Base-by-base conservation (phyloP, 2,329 filamentous ascomycete genomes). In the Curvularia lunata region DNA sequence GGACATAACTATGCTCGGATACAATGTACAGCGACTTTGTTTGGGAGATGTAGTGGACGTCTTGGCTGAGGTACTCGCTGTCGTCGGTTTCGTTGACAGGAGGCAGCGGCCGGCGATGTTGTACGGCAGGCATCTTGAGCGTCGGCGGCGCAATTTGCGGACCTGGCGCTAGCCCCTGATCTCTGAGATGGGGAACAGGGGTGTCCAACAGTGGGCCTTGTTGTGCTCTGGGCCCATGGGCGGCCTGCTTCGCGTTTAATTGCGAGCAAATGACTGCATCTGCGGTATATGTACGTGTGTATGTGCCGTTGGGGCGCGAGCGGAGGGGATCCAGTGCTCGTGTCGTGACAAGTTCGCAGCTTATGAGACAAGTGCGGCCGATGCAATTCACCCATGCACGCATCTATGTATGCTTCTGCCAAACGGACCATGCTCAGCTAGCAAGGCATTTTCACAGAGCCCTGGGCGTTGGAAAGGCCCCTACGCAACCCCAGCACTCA, bases 1-100 rank as follows among this genome's bases (percentile, higher is more conserved):
- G 67, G 66, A 67, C 67, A 63, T 75, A 75, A 58, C 72, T 73
- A 66, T 75, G 70, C 65, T 74, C 75, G 42, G 71, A 70, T 50
- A 76, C 69, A 43, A 74, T 71, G 58, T 73, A 73, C 47, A 76
- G 71, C 49, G 61, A 61, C n/a, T 64, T 52, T 40, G 41, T 52
- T 7, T 58, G 62, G 61, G 67, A 61, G 62, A 65, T 60, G 58
- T 66, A 66, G 65, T 67, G 61, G 23, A 56, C 51, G 56, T 62
- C 52, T 43, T 64, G 54, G 47, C 43, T 57, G 43, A 25, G 21
- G 28, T 41, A 47, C 34, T 62, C 58, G 51, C 45, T 48, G 9
- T 61, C 51, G 43, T 46, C 56, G 32, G 50, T 54, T 48, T 59
- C 40, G 52, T 56, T 62, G 48, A 48, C 57, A 56, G 52, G 61